Percentiles rank a stretch among this genome's conserved stretches.
phyloP scores from a whole-genome alignment of 495 filamentous ascomycete genomes.

The Pseudomonodictys pantanalensis region DNA sequence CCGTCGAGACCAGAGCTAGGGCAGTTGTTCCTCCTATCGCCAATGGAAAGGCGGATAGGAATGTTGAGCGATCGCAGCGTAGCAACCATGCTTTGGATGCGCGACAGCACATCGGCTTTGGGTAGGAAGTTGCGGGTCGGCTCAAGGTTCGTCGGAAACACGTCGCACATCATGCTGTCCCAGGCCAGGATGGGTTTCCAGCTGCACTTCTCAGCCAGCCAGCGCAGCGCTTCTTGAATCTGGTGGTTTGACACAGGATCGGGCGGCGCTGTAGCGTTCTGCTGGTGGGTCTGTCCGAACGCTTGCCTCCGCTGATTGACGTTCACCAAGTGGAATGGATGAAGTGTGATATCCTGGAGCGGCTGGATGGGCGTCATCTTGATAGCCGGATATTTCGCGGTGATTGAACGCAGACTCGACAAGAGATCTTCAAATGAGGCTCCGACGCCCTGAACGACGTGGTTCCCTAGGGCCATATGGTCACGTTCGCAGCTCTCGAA shows the following conservation, averaged over 20 bases:
- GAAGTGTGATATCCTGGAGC: constrained; percentile 16
- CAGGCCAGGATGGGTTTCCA: constrained; percentile 27
- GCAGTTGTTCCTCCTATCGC: constrained; percentile 14
- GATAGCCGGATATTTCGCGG: constrained; percentile 10
- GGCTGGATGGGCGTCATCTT: constrained; percentile 17
- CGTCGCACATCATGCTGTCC: constrained; percentile 30
- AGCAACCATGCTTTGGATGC: constrained; percentile 18
- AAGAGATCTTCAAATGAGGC: constrained; percentile 27
- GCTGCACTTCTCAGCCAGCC: constrained; percentile 19
- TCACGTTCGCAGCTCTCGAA: constrained; percentile 23
- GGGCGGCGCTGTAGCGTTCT: not conserved
- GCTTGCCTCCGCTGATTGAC: constrained; percentile 14
- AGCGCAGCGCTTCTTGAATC: constrained; percentile 22
- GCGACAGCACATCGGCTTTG: constrained; percentile 18
- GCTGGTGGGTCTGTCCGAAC: not conserved
- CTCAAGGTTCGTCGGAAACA: constrained; percentile 28
- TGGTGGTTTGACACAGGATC: constrained; percentile 14
- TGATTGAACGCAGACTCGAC: constrained; percentile 10
- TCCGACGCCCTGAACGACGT: constrained; percentile 20
- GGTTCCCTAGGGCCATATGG: constrained; percentile 25
- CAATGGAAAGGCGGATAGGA: constrained; percentile 26
- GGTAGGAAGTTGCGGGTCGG: constrained; percentile 11
- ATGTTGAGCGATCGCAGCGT: constrained; percentile 18
- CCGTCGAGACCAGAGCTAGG: constrained; percentile 20
- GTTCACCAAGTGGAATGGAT: constrained; percentile 29